These are phyloP conservation scores for Ceratobasidium sp. DNA, from an alignment of 1,284 basidiomycete species.

Conservation along the genomic window DNA sequence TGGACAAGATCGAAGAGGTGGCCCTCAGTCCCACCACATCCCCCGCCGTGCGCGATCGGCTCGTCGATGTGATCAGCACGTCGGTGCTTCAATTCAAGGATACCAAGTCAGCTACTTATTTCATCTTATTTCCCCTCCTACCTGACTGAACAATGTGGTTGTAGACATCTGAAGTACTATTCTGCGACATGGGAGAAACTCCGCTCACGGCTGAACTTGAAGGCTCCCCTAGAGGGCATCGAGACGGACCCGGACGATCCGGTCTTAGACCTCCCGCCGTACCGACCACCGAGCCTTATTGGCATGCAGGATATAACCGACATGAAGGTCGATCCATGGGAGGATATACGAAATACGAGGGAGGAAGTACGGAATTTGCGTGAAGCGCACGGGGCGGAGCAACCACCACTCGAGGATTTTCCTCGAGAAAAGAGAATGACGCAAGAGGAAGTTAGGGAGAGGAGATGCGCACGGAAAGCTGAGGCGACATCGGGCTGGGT, in stretches of 20 bases:
- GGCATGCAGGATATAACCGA: neutral
- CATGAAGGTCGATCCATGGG: conserved; percentile 9
- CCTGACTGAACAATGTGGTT: neutral
- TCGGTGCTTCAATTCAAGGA: conserved; percentile 67
- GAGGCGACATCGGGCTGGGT: conserved; percentile 64
- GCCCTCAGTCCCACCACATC: conserved; percentile 70
- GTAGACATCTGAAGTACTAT: conserved; percentile 37
- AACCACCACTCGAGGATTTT: too few relatives aligned
- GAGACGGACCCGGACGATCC: conserved; percentile 80
- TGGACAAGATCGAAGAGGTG: conserved; percentile 78
- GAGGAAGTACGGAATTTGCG: too few relatives aligned
- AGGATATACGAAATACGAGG: conserved; percentile 6
- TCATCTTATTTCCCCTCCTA: neutral
- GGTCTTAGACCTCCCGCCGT: conserved; percentile 73
- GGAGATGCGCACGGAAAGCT: conserved; percentile 4
- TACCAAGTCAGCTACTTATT: conserved; percentile 25
- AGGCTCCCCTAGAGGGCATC: conserved; percentile 63
- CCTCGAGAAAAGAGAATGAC: neutral
- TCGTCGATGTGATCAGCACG: conserved; percentile 78
- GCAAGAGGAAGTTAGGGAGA: conserved; percentile 32
- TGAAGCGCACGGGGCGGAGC: too few relatives aligned
- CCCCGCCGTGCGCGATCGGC: conserved; percentile 78
- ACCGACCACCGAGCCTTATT: conserved; percentile 26
- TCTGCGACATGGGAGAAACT: conserved; percentile 49
- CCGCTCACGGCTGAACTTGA: conserved; percentile 11